Conservation (phyloP, 768 basidiomycete genomes). For the Tremella mesenterica region DNA sequence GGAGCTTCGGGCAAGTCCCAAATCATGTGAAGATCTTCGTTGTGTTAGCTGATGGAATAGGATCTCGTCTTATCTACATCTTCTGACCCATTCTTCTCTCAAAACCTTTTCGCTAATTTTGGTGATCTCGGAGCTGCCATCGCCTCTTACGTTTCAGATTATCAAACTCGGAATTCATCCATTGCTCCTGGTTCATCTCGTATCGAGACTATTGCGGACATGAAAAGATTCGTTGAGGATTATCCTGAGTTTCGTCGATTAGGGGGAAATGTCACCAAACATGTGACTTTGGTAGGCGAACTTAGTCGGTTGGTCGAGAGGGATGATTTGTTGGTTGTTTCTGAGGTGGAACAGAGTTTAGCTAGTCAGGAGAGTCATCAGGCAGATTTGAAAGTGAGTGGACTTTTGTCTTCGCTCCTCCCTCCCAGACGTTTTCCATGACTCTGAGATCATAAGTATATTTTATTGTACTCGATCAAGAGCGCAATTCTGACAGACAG, state of each 20-base stretch:
- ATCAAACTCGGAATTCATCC: slow-evolving; percentile 47
- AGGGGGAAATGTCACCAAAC: slow-evolving; percentile 97
- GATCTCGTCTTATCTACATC: slow-evolving; percentile 87
- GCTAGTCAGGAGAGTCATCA: slow-evolving; percentile 73
- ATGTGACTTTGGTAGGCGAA: slow-evolving; percentile 93
- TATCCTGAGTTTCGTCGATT: slow-evolving; percentile 95
- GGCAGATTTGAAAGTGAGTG: slow-evolving; percentile 69
- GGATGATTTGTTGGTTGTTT: slow-evolving; percentile 77
- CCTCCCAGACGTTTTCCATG: background rate
- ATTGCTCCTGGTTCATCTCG: slow-evolving; percentile 56
- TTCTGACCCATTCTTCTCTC: slow-evolving; percentile 89
- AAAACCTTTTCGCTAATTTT: slow-evolving; percentile 83
- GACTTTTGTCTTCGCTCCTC: background rate
- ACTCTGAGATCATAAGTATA: too few species aligned
- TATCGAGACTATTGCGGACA: slow-evolving; percentile 89
- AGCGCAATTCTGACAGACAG: slow-evolving; percentile 47
- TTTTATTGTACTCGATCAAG: background rate
- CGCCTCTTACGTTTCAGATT: slow-evolving; percentile 86
- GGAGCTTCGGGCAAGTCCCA: slow-evolving; percentile 65
- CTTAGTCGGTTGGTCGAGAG: slow-evolving; percentile 79
- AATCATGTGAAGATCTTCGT: background rate
- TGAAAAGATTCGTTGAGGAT: slow-evolving; percentile 96
- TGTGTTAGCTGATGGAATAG: slow-evolving; percentile 47
- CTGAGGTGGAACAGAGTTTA: slow-evolving; percentile 92
- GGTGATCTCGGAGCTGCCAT: slow-evolving; percentile 89